phyloP scores from a whole-genome alignment of 495 filamentous ascomycete genomes.

The Xylaria acuta region DNA sequence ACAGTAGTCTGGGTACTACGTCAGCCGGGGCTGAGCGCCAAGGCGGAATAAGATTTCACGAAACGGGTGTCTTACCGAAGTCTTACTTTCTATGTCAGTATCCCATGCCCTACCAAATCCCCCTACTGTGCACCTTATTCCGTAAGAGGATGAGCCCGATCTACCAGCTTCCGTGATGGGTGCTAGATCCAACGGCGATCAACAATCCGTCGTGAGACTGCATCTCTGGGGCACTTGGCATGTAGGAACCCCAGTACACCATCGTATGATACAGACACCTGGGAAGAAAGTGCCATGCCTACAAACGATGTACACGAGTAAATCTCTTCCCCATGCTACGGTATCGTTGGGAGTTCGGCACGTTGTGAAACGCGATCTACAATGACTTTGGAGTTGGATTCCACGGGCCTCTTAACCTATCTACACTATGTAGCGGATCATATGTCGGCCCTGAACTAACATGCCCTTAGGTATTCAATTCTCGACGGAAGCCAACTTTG shows the following conservation, averaged over 20 bases:
- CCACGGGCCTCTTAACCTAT: background rate
- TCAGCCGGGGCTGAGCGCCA: conserved; percentile 9
- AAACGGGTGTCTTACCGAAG: conserved; percentile 18
- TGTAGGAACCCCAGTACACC: background rate
- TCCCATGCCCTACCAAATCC: background rate
- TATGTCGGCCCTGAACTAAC: background rate
- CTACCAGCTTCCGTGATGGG: conserved; percentile 2
- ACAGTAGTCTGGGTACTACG: background rate
- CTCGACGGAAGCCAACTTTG: background rate
- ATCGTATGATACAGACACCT: background rate
- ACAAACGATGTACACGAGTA: conserved; percentile 1
- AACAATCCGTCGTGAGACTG: background rate
- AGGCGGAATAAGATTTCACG: background rate
- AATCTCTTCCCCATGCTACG: conserved; percentile 9
- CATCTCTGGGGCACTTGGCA: conserved; percentile 4
- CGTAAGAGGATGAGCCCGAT: background rate
- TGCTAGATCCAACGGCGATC: background rate
- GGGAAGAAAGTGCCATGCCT: background rate
- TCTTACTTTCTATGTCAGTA: conserved; percentile 1
- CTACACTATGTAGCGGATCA: background rate
- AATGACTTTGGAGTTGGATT: background rate
- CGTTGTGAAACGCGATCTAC: background rate
- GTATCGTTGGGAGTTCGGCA: background rate
- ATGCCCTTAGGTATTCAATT: background rate
- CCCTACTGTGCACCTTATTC: background rate